These are phyloP conservation scores for Colletotrichum sp. DNA, from an alignment of 2,329 filamentous ascomycete genomes.

Conservation along the genomic window DNA sequence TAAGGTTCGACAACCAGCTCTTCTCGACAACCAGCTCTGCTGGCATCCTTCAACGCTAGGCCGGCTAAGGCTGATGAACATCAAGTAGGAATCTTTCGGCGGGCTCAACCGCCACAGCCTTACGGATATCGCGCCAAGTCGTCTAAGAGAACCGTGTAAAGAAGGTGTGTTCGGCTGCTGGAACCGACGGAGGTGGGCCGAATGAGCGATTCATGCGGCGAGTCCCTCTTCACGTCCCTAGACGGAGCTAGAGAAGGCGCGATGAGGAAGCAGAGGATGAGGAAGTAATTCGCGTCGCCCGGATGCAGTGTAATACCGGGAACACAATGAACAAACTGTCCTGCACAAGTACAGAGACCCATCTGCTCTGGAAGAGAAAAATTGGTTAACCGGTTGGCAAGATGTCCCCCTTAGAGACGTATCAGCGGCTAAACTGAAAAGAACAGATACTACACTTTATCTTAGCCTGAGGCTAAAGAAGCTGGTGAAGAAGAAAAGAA, in stretches of 20 bases:
- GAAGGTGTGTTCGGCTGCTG: not conserved
- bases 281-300: not conserved
- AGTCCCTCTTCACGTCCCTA: not conserved
- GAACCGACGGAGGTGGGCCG: not conserved
- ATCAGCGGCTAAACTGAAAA: not conserved
- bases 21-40: not conserved
- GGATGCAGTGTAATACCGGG: slow-evolving; percentile 4
- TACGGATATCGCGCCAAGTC: not conserved
- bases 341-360: not conserved
- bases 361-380: not conserved
- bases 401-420: not conserved
- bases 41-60: not conserved
- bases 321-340: not conserved
- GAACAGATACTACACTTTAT: slow-evolving; percentile 13
- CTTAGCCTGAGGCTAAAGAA: slow-evolving; percentile 26
- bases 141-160: not conserved
- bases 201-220: not conserved
- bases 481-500: slow-evolving; percentile 22
- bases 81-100: not conserved
- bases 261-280: not conserved
- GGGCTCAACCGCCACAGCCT: not conserved
- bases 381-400: not conserved
- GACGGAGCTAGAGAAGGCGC: not conserved
- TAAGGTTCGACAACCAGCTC: not conserved
- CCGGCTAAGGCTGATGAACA: not conserved